phyloP scores from a whole-genome alignment of 2,329 filamentous ascomycete genomes.

The Sporothrix schenckii region DNA sequence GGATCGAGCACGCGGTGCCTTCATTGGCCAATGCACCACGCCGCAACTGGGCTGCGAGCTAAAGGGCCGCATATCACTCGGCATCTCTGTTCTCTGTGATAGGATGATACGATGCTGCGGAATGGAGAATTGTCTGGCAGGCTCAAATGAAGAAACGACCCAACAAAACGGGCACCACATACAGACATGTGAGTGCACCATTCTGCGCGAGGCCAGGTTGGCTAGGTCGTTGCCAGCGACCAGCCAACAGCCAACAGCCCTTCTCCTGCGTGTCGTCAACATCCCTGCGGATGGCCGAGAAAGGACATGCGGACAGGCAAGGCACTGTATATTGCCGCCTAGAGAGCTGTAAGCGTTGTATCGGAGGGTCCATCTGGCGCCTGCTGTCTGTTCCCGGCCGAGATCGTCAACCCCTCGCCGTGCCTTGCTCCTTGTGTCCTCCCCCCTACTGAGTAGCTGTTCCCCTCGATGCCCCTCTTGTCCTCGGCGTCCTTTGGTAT shows the following conservation, averaged over 20 bases:
- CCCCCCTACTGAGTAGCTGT: neutral
- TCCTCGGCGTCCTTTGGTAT: too few species aligned
- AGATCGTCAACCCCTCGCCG: constrained; percentile 18
- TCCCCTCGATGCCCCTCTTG: constrained; percentile 4
- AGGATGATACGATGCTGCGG: too few species aligned
- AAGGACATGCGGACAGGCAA: neutral
- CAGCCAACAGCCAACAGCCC: constrained; percentile 6
- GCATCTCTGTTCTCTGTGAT: neutral
- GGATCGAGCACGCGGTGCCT: constrained; percentile 35
- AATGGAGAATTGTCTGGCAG: too few species aligned
- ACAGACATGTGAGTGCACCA: constrained; percentile 7
- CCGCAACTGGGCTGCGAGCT: constrained; percentile 11
- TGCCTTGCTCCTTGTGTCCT: neutral
- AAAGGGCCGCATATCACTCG: constrained; percentile 15
- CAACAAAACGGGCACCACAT: neutral
- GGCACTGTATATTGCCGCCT: too few species aligned
- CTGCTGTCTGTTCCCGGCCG: constrained; percentile 17
- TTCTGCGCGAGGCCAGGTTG: constrained; percentile 1
- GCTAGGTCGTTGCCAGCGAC: neutral
- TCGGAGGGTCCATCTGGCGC: neutral
- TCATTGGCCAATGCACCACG: constrained; percentile 35
- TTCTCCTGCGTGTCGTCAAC: constrained; percentile 27
- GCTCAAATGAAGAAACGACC: neutral
- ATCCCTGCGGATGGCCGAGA: constrained; percentile 27
- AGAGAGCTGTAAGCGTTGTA: neutral